Conservation (phyloP, 306 rosid species). For the Cicer arietinum region DNA sequence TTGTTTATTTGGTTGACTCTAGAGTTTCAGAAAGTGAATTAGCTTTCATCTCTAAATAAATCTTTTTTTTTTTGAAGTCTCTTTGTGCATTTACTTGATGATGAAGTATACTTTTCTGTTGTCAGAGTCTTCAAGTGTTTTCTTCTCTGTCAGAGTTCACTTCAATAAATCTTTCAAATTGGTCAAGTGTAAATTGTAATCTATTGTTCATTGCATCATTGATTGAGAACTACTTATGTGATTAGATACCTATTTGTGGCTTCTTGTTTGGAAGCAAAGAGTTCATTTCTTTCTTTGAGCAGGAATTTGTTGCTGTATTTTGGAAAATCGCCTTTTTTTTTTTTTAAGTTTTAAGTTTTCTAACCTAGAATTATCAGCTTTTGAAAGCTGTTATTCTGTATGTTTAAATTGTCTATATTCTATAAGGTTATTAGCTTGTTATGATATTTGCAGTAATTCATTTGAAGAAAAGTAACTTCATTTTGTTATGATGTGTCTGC, state of each 20-base stretch:
- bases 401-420: slow-evolving; percentile 10
- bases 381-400: not conserved
- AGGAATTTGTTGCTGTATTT: slow-evolving; percentile 8
- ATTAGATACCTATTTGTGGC: not conserved
- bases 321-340: not conserved
- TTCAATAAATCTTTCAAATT: slow-evolving; percentile 16
- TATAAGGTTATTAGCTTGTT: not conserved
- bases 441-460: slow-evolving; percentile 1
- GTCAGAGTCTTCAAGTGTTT: not conserved
- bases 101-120: slow-evolving; percentile 5
- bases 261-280: slow-evolving; percentile 3
- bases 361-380: slow-evolving; percentile 10
- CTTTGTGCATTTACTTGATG: not conserved
- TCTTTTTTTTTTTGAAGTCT: not conserved
- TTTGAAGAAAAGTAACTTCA: not conserved
- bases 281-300: not conserved
- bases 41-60: slow-evolving; percentile 18
- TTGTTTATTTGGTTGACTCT: not conserved
- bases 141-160: not conserved
- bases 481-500: slow-evolving; percentile 35
- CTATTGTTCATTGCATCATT: not conserved
- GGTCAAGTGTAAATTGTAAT: not conserved
- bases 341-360: not conserved
- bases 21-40: not conserved
- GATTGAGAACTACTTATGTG: not conserved